Conservation (phyloP, 108 stramenopile species). For the Skeletonema menzelii region DNA sequence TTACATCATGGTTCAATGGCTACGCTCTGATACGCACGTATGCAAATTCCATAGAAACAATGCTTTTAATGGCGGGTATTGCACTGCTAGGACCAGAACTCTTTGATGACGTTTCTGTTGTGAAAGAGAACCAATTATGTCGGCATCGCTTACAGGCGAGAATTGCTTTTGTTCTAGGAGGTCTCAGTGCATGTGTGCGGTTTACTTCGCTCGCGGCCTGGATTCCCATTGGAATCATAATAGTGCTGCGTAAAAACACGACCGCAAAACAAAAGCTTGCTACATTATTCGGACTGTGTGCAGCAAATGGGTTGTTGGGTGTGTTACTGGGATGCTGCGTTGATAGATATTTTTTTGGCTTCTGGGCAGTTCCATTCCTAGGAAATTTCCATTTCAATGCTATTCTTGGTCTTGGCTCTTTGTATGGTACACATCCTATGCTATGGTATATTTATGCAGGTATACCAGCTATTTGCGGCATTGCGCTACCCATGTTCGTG, state of each 20-base stretch:
- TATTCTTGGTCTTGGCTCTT: constrained; percentile 60
- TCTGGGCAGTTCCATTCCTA: constrained; percentile 82
- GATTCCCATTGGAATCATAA: constrained; percentile 72
- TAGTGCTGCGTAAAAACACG: constrained; percentile 40
- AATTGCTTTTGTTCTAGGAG: constrained; percentile 79
- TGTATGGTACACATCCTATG: constrained; percentile 86
- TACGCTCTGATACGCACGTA: constrained; percentile 82
- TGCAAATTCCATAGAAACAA: constrained; percentile 77
- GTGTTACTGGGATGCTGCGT: constrained; percentile 51
- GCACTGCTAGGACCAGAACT: constrained; percentile 66
- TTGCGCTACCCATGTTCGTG: constrained; percentile 63
- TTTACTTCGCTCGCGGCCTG: constrained; percentile 84
- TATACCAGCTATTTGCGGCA: constrained; percentile 73
- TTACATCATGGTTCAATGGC: constrained; percentile 80
- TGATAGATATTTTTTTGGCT: constrained; percentile 79
- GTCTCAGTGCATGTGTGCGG: constrained; percentile 74
- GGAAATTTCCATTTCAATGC: constrained; percentile 90
- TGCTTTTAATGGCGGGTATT: constrained; percentile 51
- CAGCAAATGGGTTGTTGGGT: constrained; percentile 56
- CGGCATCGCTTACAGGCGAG: constrained; percentile 16
- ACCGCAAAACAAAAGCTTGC: background rate
- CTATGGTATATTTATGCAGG: constrained; percentile 86
- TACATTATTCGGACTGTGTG: constrained; percentile 54
- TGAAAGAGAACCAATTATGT: background rate
- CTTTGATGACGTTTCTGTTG: constrained; percentile 29